Evolutionary conservation across 73 alveolate genomes (phyloP), one percentile per base, ranked within the genome.

Genomic region (Paramecium bursaria): DNA sequence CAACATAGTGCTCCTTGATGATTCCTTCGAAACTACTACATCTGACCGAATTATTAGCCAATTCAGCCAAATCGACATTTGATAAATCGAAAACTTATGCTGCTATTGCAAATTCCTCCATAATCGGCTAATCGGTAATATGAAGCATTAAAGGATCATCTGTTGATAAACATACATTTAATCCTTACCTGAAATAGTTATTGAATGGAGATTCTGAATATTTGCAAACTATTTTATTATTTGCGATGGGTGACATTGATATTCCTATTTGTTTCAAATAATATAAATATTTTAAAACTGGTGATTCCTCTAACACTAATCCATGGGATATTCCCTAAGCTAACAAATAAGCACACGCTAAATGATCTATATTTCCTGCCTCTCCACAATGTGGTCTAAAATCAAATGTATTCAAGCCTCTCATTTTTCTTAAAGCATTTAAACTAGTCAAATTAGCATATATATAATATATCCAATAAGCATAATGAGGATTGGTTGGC

Each of bases 71-170:
- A 77, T 86, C 93, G 29, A 90, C 97, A 33, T 93, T 33, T 21
- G 86, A 85, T 23, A 92, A 74, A 67, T 92, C 91, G 82, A 85
- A 90, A 4, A 85, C 88, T 50, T 92, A 92, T 22, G 91, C 39
- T 7, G 88, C 87, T 4, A 87, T 85, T 21, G 87, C 88, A 82
- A 86, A 87, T 50, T 87, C 93, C 49, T 87, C 93, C 17, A 87
- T 42, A 17, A 92, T 26, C 15, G 97, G 95, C 42, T 82, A 94
- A 49, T 91, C 88, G 35, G 97, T 92, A 13, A 86, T 86, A 74
- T 92, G 97, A 42, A 90, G 74, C 91, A 88, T 92, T 46, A 92
- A 74, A 14, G 97, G 97, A 54, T 92, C 97, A 30, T 92, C 97
- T 0, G 97, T 92, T 9, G 95, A 90, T 25, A 92, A 75, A 27